phyloP scores from a whole-genome alignment of 805 yeast genomes.

The Diddensiella transvaalensis region DNA sequence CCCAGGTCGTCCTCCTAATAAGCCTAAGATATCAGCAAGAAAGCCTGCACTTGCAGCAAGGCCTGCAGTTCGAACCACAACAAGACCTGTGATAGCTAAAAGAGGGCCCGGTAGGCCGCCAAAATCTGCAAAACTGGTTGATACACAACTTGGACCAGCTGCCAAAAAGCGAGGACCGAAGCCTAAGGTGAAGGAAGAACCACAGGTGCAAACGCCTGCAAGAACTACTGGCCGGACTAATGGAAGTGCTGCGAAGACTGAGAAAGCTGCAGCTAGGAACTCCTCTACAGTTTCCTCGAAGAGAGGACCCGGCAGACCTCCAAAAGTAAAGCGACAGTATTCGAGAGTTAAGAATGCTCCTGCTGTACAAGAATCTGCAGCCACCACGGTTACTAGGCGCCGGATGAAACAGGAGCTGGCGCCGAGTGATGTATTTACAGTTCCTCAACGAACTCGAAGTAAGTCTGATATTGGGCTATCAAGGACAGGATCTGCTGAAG shows the following conservation, averaged over 20 bases:
- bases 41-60: too few relatives aligned
- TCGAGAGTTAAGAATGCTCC: neutral
- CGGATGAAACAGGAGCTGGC: neutral
- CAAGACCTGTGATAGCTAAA: too few relatives aligned
- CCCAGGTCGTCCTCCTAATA: slow-evolving; percentile 1
- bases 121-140: neutral
- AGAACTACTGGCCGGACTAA: too few relatives aligned
- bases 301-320: neutral
- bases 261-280: neutral
- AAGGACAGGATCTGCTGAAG: neutral
- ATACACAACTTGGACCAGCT: neutral
- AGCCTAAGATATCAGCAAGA: too few relatives aligned
- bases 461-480: neutral
- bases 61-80: too few relatives aligned
- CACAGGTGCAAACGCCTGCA: too few relatives aligned
- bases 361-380: neutral
- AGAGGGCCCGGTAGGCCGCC: slow-evolving; percentile 9
- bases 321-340: neutral
- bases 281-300: neutral
- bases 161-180: neutral
- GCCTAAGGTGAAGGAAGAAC: neutral
- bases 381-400: neutral
- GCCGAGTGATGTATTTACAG: neutral
- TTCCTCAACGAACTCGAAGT: neutral
- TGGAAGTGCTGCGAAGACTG: too few relatives aligned